phyloP scores from a whole-genome alignment of 169 alveolate species.

The Miamiensis avidus region DNA sequence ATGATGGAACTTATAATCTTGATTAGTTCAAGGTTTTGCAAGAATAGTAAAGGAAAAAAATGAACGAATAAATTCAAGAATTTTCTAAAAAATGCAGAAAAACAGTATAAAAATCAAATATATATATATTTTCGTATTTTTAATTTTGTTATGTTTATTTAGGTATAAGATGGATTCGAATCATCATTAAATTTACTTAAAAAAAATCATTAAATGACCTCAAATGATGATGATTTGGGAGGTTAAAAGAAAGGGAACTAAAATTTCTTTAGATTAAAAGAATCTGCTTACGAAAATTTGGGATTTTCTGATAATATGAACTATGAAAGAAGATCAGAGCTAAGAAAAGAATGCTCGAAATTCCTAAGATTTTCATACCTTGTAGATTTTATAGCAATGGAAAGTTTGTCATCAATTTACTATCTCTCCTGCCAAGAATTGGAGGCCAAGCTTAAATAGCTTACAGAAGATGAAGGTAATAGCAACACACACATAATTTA shows the following conservation, averaged over 20 bases:
- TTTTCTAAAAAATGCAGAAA: constrained; percentile 34
- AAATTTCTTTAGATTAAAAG: constrained; percentile 48
- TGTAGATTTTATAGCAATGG: constrained; percentile 85
- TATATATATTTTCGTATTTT: too few species aligned
- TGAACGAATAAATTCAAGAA: constrained; percentile 28
- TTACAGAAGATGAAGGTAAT: constrained; percentile 45
- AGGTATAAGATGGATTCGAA: constrained; percentile 32
- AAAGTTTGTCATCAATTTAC: constrained; percentile 76
- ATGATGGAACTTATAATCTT: constrained; percentile 36
- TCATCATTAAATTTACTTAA: neutral
- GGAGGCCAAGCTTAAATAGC: constrained; percentile 62
- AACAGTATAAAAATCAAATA: constrained; percentile 23
- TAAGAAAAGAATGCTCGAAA: constrained; percentile 86
- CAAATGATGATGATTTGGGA: constrained; percentile 59
- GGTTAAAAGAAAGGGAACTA: neutral
- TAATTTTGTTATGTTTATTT: too few species aligned
- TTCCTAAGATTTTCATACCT: constrained; percentile 85
- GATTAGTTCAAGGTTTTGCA: constrained; percentile 27
- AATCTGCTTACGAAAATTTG: constrained; percentile 64
- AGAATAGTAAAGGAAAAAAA: constrained; percentile 31
- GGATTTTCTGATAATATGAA: constrained; percentile 86
- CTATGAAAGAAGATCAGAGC: constrained; percentile 80
- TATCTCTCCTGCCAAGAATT: constrained; percentile 72
- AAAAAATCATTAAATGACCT: constrained; percentile 48
- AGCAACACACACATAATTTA: neutral